A percentile compares a stretch with the other conserved stretches of the same genome.
Evolutionary conservation across 805 yeast genomes (phyloP).

Genomic region (Teunomyces pallodes): DNA sequence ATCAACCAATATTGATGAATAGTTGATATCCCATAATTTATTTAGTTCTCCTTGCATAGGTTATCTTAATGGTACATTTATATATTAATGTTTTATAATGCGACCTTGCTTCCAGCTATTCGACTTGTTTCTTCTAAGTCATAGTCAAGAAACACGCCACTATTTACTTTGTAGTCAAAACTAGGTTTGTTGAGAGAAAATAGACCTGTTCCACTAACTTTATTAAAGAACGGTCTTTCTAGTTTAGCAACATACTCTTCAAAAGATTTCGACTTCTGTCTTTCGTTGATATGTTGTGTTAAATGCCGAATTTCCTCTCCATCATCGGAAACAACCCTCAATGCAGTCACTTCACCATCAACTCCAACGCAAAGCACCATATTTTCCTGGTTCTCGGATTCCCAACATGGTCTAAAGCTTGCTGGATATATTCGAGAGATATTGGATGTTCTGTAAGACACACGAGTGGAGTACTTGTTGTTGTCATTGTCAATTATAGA

Average conservation of each 20-base stretch:
- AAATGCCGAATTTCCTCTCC: constrained; percentile 15
- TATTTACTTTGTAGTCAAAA: constrained; percentile 27
- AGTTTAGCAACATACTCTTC: constrained; percentile 18
- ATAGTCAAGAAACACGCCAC: constrained; percentile 28
- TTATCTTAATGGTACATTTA: neutral
- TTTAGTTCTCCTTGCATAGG: constrained; percentile 1
- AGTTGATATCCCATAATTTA: constrained; percentile 1
- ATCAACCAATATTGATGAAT: neutral
- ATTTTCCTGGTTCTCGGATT: constrained; percentile 3
- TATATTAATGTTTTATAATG: constrained; percentile 1
- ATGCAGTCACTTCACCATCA: constrained; percentile 32
- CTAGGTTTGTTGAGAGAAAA: constrained; percentile 34
- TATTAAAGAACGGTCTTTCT: constrained; percentile 33
- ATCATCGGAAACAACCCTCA: constrained; percentile 14
- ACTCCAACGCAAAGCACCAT: constrained; percentile 31
- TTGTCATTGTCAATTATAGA: constrained; percentile 19
- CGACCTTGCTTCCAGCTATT: constrained; percentile 4
- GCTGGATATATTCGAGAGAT: constrained; percentile 33
- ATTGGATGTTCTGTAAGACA: constrained; percentile 20
- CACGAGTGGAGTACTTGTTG: constrained; percentile 6
- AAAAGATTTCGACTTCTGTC: constrained; percentile 5
- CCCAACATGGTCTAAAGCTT: constrained; percentile 22
- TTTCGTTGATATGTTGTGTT: constrained; percentile 10
- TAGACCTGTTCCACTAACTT: constrained; percentile 41
- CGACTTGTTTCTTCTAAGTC: constrained; percentile 30